These are phyloP conservation scores for Apiotrichum gracile DNA, from an alignment of 1,284 basidiomycete species.

Conservation along the genomic window DNA sequence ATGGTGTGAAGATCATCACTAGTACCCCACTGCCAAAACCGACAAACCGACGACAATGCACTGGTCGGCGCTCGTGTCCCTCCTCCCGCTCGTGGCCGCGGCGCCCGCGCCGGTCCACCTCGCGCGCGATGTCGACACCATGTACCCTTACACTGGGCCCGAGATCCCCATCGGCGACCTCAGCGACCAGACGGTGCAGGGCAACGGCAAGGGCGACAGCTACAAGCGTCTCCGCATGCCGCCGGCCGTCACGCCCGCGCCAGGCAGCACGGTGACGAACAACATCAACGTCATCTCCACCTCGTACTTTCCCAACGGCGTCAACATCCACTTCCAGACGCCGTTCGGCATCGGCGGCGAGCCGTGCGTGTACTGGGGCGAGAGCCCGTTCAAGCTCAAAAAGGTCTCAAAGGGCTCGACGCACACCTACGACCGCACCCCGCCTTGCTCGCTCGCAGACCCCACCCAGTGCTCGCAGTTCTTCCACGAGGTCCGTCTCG, in stretches of 20 bases:
- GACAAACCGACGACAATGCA: background rate
- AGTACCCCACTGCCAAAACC: too few species aligned
- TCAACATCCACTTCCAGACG: conserved; percentile 35
- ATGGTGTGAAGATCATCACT: too few species aligned
- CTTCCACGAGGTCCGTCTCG: conserved; percentile 30
- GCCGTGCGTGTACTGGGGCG: conserved; percentile 23
- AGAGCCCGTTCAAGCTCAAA: conserved; percentile 11
- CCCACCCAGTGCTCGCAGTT: conserved; percentile 30
- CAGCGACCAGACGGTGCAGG: conserved; percentile 21
- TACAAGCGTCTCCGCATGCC: conserved; percentile 22
- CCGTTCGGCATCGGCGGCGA: conserved; percentile 26
- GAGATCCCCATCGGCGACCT: conserved; percentile 26
- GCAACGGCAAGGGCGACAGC: conserved; percentile 23
- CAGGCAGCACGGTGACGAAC: conserved; percentile 21
- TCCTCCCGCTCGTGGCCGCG: background rate
- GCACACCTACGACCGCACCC: conserved; percentile 26
- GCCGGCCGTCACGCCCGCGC: conserved; percentile 15
- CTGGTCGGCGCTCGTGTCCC: background rate
- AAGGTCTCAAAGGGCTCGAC: conserved; percentile 17
- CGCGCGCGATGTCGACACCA: conserved; percentile 14
- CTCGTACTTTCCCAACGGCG: conserved; percentile 23
- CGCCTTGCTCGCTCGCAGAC: conserved; percentile 23
- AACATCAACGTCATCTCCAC: conserved; percentile 35
- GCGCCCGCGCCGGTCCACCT: background rate
- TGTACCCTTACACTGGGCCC: conserved; percentile 24